Base-by-base conservation (phyloP, 2,329 filamentous ascomycete genomes). In the Dendrostoma leiphaemia region DNA sequence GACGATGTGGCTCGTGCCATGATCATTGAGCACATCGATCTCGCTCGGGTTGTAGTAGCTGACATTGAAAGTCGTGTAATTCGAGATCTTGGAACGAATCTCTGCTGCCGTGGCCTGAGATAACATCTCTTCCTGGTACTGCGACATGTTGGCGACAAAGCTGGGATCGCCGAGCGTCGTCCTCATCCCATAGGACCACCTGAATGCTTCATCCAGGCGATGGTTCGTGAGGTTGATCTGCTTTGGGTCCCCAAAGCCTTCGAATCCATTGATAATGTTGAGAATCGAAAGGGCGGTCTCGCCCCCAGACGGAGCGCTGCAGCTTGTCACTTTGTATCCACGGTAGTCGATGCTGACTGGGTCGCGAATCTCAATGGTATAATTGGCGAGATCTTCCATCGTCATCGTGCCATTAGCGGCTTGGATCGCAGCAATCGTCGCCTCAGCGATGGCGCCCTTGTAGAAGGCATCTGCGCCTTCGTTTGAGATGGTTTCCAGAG, bases 151-250 rank as follows among this genome's bases (percentile, higher is more conserved):
- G 0, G 69, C 63, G 6, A 92, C 81, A 62, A 89, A 95, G 0
- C 73, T 74, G 0, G 91, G 91, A 61, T 96, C 91, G 1, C 90
- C 91, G 0, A 96, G 78, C 29, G 88, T 74, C 1, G 82, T 79
- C 48, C 90, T 82, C 75, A 86, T 72, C 2, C 87, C 91, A 62
- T 95, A 96, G 0, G 85, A 89, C 65, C 92, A 96, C 7, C 88
- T 78, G 56, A 95, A 88, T 1, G 90, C 87, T 74, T 96, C 91
- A 59, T 93, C 85, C n/a, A 96, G 72, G 0, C 87, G 78, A 66
- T 96, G 91, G 0, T 88, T 90, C 35, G 84, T 90, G 0, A 90
- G 66, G 59, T 80, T 79, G 45, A 74, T 72, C 2, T 75, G 71
- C 1, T 74, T 70, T 1, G 78, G 70, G 12, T 83, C 72, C 17